Evolutionary conservation across 2,329 filamentous ascomycete species (phyloP).

Genomic region (Penicillium sp.): DNA sequence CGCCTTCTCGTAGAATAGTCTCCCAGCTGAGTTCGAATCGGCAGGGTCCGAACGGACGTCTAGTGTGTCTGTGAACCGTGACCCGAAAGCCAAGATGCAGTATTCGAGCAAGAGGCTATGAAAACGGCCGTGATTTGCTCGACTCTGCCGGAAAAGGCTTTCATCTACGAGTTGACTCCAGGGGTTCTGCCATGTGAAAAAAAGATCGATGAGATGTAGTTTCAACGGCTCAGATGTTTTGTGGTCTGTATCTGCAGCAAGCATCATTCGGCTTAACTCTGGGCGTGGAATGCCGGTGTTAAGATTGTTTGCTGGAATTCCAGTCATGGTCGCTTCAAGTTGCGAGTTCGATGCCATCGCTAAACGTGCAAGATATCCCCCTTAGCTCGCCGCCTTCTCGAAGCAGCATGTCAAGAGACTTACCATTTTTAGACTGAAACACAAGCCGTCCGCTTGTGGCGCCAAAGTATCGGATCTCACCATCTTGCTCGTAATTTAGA

Average conservation of each 20-base stretch:
- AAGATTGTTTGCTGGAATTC: constrained; percentile 5
- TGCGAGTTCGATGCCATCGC: no score
- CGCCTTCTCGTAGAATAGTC: constrained; percentile 27
- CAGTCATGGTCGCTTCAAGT: no score
- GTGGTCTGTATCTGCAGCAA: not conserved
- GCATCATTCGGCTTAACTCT: not conserved
- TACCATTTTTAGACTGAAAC: constrained; percentile 20
- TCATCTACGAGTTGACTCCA: constrained; percentile 37
- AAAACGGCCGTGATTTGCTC: constrained; percentile 24
- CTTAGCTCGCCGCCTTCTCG: no score
- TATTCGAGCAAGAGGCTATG: constrained; percentile 31
- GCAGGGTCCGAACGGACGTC: constrained; percentile 28
- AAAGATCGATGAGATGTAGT: constrained; percentile 30
- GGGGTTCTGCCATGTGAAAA: constrained; percentile 37
- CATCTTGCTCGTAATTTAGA: constrained; percentile 33
- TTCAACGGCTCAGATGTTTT: constrained; percentile 22
- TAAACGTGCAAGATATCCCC: no score
- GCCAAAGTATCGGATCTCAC: constrained; percentile 35
- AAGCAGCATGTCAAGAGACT: no score
- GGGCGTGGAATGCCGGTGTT: no score
- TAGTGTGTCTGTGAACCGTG: constrained; percentile 29
- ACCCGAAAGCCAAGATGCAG: constrained; percentile 33
- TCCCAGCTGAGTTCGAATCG: constrained; percentile 33
- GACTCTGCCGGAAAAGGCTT: constrained; percentile 29
- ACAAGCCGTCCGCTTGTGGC: constrained; percentile 34